phyloP scores from a whole-genome alignment of 805 yeast species.

The Lipomyces orientalis region DNA sequence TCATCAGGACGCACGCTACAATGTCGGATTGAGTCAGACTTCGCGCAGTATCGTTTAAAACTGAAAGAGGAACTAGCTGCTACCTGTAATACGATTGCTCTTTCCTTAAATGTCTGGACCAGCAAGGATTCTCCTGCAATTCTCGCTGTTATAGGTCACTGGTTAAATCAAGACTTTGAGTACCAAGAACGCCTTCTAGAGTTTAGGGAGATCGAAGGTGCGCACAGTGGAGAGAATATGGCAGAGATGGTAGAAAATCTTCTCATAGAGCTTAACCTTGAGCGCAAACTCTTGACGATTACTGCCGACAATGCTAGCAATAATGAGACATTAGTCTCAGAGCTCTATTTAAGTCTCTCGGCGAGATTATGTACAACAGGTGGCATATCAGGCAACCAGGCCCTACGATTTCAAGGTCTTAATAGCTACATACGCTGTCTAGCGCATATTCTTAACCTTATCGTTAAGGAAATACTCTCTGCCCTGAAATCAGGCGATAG shows the following conservation, averaged over 20 bases:
- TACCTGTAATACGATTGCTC: constrained; percentile 5
- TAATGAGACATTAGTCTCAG: constrained; percentile 8
- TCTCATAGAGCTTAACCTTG: constrained; percentile 7
- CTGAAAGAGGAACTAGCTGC: background rate
- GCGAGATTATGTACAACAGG: background rate
- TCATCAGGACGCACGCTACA: background rate
- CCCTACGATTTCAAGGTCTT: constrained; percentile 1
- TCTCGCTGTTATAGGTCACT: background rate
- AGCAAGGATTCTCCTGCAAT: background rate
- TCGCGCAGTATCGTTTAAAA: background rate
- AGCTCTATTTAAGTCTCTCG: background rate
- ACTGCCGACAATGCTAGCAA: constrained; percentile 9
- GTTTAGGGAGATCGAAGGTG: constrained; percentile 9
- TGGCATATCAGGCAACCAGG: background rate
- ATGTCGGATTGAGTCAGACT: background rate
- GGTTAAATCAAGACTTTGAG: constrained; percentile 5
- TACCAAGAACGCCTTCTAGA: background rate
- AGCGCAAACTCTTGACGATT: background rate
- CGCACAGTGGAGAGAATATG: constrained; percentile 5
- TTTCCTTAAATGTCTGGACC: constrained; percentile 10
- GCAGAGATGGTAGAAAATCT: background rate
- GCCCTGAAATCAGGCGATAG: background rate
- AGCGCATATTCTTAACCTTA: background rate
- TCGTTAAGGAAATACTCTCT: constrained; percentile 2
- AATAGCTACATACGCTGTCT: constrained; percentile 1